These are phyloP conservation scores for Phytophthora sp. DNA, from an alignment of 352 stramenopile genomes.

Conservation along the genomic window DNA sequence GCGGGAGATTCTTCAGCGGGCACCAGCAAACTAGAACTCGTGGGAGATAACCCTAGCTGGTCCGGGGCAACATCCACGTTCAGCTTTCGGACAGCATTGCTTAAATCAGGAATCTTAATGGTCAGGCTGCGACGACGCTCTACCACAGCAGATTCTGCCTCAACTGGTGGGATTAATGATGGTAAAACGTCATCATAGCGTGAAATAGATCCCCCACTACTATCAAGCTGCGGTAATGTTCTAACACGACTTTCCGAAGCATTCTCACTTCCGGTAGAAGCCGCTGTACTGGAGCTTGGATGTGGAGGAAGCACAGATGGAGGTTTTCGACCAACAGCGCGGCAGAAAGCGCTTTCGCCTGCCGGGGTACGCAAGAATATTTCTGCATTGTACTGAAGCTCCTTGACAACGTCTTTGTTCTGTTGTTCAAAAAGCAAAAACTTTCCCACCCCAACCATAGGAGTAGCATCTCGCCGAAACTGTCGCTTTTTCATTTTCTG, in stretches of 20 bases:
- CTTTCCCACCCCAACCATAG: slow-evolving; percentile 75
- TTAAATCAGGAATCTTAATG: slow-evolving; percentile 36
- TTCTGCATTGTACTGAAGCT: slow-evolving; percentile 89
- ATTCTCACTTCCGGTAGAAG: slow-evolving; percentile 8
- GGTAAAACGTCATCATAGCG: slow-evolving; percentile 39
- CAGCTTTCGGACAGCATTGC: slow-evolving; percentile 13
- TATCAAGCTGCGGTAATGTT: slow-evolving; percentile 10
- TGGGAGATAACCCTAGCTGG: slow-evolving; percentile 48
- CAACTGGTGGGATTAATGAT: slow-evolving; percentile 9
- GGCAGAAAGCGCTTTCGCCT: slow-evolving; percentile 78
- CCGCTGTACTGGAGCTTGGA: slow-evolving; percentile 23
- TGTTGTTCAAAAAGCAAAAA: slow-evolving; percentile 90
- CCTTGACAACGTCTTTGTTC: slow-evolving; percentile 92
- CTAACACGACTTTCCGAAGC: slow-evolving; percentile 9
- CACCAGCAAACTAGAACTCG: slow-evolving; percentile 62
- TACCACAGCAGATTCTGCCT: slow-evolving; percentile 12
- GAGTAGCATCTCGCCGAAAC: slow-evolving; percentile 70
- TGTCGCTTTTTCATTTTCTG: slow-evolving; percentile 79
- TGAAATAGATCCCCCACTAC: slow-evolving; percentile 6
- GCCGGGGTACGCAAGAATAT: slow-evolving; percentile 74
- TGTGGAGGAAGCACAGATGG: slow-evolving; percentile 54
- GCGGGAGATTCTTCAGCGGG: slow-evolving; percentile 76
- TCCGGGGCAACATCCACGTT: slow-evolving; percentile 39
- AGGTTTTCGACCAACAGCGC: slow-evolving; percentile 67
- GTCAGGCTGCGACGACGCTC: slow-evolving; percentile 29